Conservation (phyloP, 1,284 basidiomycete genomes). For the Marasmius fiardii region DNA sequence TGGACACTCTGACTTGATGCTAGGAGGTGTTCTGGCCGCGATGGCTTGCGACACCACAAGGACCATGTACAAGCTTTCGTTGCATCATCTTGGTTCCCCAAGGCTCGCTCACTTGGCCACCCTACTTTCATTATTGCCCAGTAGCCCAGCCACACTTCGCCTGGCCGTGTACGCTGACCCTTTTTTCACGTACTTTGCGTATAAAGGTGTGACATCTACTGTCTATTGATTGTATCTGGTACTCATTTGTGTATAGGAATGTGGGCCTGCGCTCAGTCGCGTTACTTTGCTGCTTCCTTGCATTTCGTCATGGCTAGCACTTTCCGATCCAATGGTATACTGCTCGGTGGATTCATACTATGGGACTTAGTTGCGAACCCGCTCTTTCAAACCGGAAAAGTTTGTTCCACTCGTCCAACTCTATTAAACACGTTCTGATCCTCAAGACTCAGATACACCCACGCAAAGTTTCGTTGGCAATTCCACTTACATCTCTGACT, state of each 20-base stretch:
- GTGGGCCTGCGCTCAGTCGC: conserved; percentile 48
- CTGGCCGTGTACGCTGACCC: conserved; percentile 82
- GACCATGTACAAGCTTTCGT: conserved; percentile 63
- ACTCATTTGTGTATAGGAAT: conserved; percentile 42
- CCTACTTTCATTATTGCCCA: conserved; percentile 75
- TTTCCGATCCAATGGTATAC: conserved; percentile 83
- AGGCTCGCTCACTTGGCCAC: conserved; percentile 59
- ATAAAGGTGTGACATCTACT: conserved; percentile 49
- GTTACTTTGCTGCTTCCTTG: conserved; percentile 53
- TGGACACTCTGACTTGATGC: conserved; percentile 17
- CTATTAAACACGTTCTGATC: conserved; percentile 14
- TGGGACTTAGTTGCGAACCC: conserved; percentile 66
- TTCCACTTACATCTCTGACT: conserved; percentile 41
- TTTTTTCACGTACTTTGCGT: conserved; percentile 79
- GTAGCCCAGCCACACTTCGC: conserved; percentile 73
- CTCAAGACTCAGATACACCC: conserved; percentile 29
- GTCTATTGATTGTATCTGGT: not conserved
- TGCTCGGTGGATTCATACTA: conserved; percentile 71
- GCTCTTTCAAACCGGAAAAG: conserved; percentile 33
- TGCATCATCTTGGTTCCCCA: conserved; percentile 49
- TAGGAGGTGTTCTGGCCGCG: conserved; percentile 37
- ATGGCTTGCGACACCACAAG: conserved; percentile 42
- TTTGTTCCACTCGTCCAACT: conserved; percentile 19
- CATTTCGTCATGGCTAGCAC: conserved; percentile 63
- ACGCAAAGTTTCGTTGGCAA: conserved; percentile 28